Evolutionary conservation across 129 eudicot species (phyloP).

Genomic region (Flaveria bidentis): DNA sequence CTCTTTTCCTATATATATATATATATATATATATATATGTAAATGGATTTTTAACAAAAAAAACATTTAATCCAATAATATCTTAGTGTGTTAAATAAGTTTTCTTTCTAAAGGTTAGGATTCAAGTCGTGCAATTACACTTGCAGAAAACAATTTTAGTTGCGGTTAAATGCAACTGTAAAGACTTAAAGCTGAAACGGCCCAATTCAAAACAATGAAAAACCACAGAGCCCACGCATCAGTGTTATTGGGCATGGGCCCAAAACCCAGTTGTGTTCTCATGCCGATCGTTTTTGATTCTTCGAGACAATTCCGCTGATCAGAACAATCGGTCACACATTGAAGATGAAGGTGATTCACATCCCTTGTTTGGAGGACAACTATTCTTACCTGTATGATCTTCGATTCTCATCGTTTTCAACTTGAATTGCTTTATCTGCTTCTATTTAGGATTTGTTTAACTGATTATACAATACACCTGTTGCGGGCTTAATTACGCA

Average conservation of each 20-base stretch:
- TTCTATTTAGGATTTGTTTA: conserved; percentile 7
- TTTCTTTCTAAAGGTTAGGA: too few species aligned
- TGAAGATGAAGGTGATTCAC: conserved; percentile 76
- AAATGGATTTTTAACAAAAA: too few species aligned
- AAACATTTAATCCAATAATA: too few species aligned
- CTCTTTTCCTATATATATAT: too few species aligned
- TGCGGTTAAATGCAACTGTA: too few species aligned
- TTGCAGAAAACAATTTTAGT: too few species aligned
- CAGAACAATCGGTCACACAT: conserved; percentile 5
- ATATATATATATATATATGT: too few species aligned
- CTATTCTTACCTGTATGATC: conserved; percentile 75
- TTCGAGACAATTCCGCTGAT: conserved; percentile 3
- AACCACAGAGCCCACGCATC: not conserved
- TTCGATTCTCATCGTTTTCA: not conserved
- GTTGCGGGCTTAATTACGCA: conserved; percentile 25
- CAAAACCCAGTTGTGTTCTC: conserved; percentile 2
- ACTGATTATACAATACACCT: not conserved
- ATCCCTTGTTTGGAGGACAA: conserved; percentile 93
- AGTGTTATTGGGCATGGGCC: conserved; percentile 9
- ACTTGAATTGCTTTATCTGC: not conserved
- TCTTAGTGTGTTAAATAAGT: too few species aligned
- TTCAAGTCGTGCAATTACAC: too few species aligned
- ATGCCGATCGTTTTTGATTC: not conserved
- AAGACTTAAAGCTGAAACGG: not conserved
- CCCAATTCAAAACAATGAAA: not conserved